Conservation (phyloP, 179 eudicot species). For the Pouteria campechiana region DNA sequence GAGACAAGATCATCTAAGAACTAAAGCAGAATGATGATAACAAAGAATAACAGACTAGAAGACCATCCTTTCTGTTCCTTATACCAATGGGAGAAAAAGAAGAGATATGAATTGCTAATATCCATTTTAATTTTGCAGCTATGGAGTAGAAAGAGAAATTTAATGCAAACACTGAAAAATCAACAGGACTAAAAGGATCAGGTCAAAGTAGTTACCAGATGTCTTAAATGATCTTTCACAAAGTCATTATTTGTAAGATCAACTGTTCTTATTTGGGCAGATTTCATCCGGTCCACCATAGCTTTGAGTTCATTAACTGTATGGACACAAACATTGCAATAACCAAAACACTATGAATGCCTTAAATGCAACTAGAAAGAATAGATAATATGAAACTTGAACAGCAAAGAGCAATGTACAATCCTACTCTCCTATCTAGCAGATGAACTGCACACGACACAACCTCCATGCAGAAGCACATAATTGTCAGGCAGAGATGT, state of each 20-base stretch:
- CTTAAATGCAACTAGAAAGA: background rate
- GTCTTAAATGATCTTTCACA: constrained; percentile 94
- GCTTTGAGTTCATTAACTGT: constrained; percentile 61
- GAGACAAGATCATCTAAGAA: too few species aligned
- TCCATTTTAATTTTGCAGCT: too few species aligned
- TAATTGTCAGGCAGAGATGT: background rate
- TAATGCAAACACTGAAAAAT: background rate
- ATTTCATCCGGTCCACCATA: constrained; percentile 72
- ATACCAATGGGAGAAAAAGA: too few species aligned
- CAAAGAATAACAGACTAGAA: too few species aligned
- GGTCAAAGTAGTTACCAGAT: constrained; percentile 61
- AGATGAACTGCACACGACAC: background rate
- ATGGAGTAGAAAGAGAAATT: background rate
- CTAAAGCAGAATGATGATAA: too few species aligned
- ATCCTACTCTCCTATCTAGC: too few species aligned
- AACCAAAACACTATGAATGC: background rate
- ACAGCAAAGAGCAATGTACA: background rate
- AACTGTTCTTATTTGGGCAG: constrained; percentile 51
- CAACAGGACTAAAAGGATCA: background rate
- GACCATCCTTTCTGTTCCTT: too few species aligned
- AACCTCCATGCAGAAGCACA: background rate
- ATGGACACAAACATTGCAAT: constrained; percentile 87
- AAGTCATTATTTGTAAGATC: constrained; percentile 78
- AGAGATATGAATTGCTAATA: too few species aligned
- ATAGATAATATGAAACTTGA: background rate